phyloP scores from a whole-genome alignment of 2,329 filamentous ascomycete species.

The Bisporella sp. region DNA sequence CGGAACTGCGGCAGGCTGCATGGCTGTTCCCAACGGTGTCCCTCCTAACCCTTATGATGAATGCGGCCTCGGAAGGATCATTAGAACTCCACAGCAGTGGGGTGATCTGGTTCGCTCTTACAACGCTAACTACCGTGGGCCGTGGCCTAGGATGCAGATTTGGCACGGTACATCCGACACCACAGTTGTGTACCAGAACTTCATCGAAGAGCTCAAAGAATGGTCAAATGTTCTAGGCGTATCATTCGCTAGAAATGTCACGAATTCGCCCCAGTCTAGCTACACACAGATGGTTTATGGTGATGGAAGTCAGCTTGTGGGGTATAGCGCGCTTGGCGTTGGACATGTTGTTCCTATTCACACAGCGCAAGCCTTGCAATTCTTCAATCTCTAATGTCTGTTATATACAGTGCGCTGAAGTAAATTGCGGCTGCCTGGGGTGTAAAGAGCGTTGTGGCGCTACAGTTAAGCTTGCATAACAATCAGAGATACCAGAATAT shows the following conservation, averaged over 20 bases:
- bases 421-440: too few relatives aligned
- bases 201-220: slow-evolving; percentile 37
- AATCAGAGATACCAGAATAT: too few relatives aligned
- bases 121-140: slow-evolving; percentile 31
- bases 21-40: slow-evolving; percentile 33
- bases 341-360: slow-evolving; percentile 27
- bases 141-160: slow-evolving; percentile 32
- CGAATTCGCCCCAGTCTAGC: slow-evolving; percentile 21
- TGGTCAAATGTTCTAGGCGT: slow-evolving; percentile 38
- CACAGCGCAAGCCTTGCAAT: too few relatives aligned
- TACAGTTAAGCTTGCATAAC: too few relatives aligned
- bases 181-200: slow-evolving; percentile 32
- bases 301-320: slow-evolving; percentile 24
- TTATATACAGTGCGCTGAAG: too few relatives aligned
- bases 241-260: slow-evolving; percentile 18
- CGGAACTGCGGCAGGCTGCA: slow-evolving; percentile 37
- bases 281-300: slow-evolving; percentile 30
- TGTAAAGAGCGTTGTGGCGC: too few relatives aligned
- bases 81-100: slow-evolving; percentile 37
- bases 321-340: slow-evolving; percentile 23
- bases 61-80: slow-evolving; percentile 32
- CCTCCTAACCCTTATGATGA: slow-evolving; percentile 45
- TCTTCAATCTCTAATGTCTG: too few relatives aligned
- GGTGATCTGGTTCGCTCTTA: slow-evolving; percentile 37
- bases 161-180: slow-evolving; percentile 31